A percentile compares a stretch with the other conserved stretches of the same genome.
These are phyloP conservation scores for Penicillium chermesinum DNA, from an alignment of 495 filamentous ascomycete genomes.

Conservation along the genomic window DNA sequence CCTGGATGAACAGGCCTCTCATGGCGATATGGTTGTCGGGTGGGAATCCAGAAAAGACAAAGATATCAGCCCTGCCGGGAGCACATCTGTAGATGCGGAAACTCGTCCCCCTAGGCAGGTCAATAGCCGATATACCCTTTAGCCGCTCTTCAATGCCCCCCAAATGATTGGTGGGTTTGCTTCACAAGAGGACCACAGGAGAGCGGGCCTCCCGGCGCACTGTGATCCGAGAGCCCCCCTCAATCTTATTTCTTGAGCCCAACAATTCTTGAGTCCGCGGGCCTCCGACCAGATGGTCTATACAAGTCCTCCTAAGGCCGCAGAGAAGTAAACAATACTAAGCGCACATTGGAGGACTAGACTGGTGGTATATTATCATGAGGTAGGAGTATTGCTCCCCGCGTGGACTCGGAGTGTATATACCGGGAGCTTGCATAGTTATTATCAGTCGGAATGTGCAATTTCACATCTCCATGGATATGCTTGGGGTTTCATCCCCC, in stretches of 20 bases:
- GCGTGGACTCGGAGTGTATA: too few species aligned
- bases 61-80: too few species aligned
- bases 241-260: not conserved
- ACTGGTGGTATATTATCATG: too few species aligned
- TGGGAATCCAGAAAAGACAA: too few species aligned
- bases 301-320: not conserved
- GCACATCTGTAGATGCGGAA: not conserved
- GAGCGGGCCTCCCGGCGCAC: conserved; percentile 6
- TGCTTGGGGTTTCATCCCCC: too few species aligned
- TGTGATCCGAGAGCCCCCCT: conserved; percentile 3
- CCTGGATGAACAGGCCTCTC: too few species aligned
- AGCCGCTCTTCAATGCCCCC: conserved; percentile 4
- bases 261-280: not conserved
- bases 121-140: conserved; percentile 13
- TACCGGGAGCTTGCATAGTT: too few species aligned
- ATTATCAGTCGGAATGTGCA: too few species aligned
- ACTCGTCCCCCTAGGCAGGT: not conserved
- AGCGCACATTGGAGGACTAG: not conserved
- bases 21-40: too few species aligned
- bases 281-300: not conserved
- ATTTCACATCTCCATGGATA: not conserved
- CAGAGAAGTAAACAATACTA: not conserved
- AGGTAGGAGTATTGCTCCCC: too few species aligned
- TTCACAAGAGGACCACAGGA: not conserved
- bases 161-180: not conserved